Evolutionary conservation across 202 grass and related monocot genomes (phyloP).

Genomic region (Digitaria exilis): DNA sequence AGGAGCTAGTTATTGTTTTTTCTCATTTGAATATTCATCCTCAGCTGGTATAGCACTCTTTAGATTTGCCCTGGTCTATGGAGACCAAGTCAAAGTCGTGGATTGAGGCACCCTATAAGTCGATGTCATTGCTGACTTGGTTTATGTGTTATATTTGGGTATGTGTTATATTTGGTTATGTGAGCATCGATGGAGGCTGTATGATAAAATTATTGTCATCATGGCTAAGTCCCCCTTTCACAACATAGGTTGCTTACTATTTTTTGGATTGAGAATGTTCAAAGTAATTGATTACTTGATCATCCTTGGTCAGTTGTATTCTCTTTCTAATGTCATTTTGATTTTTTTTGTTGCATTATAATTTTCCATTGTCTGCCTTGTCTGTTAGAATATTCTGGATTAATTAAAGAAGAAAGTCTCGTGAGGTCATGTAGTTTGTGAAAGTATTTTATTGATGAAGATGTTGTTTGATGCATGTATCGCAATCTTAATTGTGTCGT

Average conservation of each 20-base stretch:
- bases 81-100: neutral
- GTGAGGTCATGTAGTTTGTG: slow-evolving; percentile 16
- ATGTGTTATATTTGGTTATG: slow-evolving; percentile 4
- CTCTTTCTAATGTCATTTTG: neutral
- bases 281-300: slow-evolving; percentile 17
- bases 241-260: neutral
- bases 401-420: neutral
- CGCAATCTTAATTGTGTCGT: slow-evolving; percentile 2
- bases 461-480: neutral
- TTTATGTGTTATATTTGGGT: neutral
- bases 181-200: neutral
- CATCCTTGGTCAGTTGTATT: neutral
- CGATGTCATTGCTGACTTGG: slow-evolving; percentile 2
- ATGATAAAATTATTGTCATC: neutral
- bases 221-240: neutral
- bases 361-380: neutral
- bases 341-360: neutral
- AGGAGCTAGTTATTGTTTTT: neutral
- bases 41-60: slow-evolving; percentile 7
- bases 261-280: slow-evolving; percentile 1
- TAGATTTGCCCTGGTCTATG: slow-evolving; percentile 12
- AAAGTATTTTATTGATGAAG: slow-evolving; percentile 13
- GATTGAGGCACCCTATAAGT: neutral
- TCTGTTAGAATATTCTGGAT: neutral
- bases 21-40: slow-evolving; percentile 11